phyloP scores from a whole-genome alignment of 129 eudicot species.

The Flaveria robusta region DNA sequence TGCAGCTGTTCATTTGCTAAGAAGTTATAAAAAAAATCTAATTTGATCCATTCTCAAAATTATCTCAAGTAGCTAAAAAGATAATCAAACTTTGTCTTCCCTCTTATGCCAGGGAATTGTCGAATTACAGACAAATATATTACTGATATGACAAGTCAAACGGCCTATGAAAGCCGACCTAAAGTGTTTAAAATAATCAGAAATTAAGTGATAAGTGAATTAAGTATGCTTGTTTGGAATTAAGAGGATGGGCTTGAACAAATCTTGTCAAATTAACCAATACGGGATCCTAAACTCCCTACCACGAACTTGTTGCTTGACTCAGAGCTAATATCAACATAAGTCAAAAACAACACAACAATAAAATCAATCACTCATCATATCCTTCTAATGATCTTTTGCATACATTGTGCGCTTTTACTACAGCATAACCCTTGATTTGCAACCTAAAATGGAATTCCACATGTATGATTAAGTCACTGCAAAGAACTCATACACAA shows the following conservation, averaged over 20 bases:
- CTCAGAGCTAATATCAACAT: background rate
- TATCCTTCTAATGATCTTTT: background rate
- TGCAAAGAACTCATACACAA: background rate
- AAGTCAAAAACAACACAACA: background rate
- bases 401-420: background rate
- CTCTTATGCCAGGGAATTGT: background rate
- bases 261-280: background rate
- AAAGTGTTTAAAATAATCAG: background rate
- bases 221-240: background rate
- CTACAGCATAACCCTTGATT: slow-evolving; percentile 10
- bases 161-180: background rate
- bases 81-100: background rate
- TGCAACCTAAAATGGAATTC: slow-evolving; percentile 7
- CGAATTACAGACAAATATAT: background rate
- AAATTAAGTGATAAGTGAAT: background rate
- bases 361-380: background rate
- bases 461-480: background rate
- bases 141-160: slow-evolving; percentile 3
- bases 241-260: background rate
- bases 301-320: background rate
- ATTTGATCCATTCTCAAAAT: background rate
- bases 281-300: background rate
- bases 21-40: background rate
- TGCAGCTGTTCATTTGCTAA: slow-evolving; percentile 9
- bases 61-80: background rate